A percentile compares a stretch with the other conserved stretches of the same genome.
phyloP scores from a whole-genome alignment of 129 eudicot genomes.

The Lactuca saligna region DNA sequence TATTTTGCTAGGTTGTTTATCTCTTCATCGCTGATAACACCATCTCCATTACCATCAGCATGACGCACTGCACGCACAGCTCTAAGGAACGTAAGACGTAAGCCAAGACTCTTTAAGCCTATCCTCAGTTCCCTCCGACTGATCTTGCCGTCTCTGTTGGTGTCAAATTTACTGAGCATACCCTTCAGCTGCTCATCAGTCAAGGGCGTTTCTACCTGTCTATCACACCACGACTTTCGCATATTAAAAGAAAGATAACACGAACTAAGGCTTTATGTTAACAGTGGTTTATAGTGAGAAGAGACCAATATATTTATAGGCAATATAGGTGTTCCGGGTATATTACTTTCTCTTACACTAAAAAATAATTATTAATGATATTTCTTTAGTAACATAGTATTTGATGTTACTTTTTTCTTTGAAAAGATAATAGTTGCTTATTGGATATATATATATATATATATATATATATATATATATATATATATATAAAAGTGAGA shows the following conservation, averaged over 20 bases:
- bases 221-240: background rate
- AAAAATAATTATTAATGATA: too few relatives aligned
- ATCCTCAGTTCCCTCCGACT: conserved; percentile 34
- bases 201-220: conserved; percentile 20
- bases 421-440: too few relatives aligned
- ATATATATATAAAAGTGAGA: too few relatives aligned
- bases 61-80: conserved; percentile 32
- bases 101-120: conserved; percentile 38
- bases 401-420: too few relatives aligned
- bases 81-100: conserved; percentile 29
- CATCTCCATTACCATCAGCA: conserved; percentile 48
- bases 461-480: too few relatives aligned
- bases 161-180: conserved; percentile 28
- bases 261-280: conserved; percentile 3
- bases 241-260: background rate
- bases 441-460: too few relatives aligned
- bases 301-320: conserved; percentile 8
- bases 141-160: conserved; percentile 42
- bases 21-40: conserved; percentile 40
- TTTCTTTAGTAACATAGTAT: too few relatives aligned
- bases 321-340: background rate
- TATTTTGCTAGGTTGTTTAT: conserved; percentile 28
- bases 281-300: conserved; percentile 9
- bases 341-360: background rate
- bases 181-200: conserved; percentile 31